phyloP scores from a whole-genome alignment of 2,329 filamentous ascomycete species.

The Neophaeococcomyces aloes region DNA sequence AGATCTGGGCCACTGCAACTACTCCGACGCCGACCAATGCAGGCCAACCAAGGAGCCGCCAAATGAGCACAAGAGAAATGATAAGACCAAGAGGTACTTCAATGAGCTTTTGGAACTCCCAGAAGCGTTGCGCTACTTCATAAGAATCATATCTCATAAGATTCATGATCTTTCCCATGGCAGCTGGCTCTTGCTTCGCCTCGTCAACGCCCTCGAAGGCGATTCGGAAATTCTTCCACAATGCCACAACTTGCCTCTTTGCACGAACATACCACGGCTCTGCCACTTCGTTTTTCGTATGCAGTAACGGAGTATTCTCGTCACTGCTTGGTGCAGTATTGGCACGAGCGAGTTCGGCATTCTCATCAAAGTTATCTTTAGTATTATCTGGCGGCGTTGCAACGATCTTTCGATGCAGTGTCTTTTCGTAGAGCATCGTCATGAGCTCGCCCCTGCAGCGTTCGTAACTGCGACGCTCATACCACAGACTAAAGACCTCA shows the following conservation, averaged over 20 bases:
- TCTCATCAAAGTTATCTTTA: conserved; percentile 25
- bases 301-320: conserved; percentile 10
- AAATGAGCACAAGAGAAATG: conserved; percentile 62
- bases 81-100: conserved; percentile 67
- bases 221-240: conserved; percentile 5
- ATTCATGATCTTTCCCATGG: conserved; percentile 84
- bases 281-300: conserved; percentile 19
- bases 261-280: conserved; percentile 9
- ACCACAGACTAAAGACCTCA: conserved; percentile 65
- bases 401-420: conserved; percentile 53
- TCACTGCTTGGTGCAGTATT: conserved; percentile 7
- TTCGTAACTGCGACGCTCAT: conserved; percentile 72
- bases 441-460: conserved; percentile 75
- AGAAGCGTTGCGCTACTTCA: conserved; percentile 69
- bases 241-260: not conserved
- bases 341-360: conserved; percentile 8
- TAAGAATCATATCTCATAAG: conserved; percentile 72
- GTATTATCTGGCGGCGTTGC: conserved; percentile 22
- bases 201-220: conserved; percentile 11
- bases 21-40: conserved; percentile 64
- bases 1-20: conserved; percentile 55
- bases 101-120: conserved; percentile 71
- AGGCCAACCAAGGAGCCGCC: conserved; percentile 68
- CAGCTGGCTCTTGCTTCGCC: conserved; percentile 48
- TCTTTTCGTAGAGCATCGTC: conserved; percentile 74